Base-by-base conservation (phyloP, 768 basidiomycete genomes). In the Boletus sp. region DNA sequence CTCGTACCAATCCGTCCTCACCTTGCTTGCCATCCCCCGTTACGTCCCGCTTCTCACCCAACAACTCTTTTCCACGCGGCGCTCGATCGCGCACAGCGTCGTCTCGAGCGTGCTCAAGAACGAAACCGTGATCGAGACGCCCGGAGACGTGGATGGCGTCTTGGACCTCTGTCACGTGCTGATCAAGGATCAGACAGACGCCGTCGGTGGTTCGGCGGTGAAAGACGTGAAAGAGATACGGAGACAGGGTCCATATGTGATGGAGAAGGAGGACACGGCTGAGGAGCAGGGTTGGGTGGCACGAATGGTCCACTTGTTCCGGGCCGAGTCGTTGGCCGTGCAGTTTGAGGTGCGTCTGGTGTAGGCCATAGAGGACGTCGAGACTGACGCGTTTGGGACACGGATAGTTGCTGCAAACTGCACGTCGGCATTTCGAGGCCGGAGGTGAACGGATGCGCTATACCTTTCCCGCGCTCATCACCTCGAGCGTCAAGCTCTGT, bases 281-380 rank as follows among this genome's bases (percentile, higher is more conserved):
- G 97, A 99, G 71, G 97, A 99, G 71, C 97, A 99, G 66, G 97
- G 97, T 0, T 99, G 97, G 97, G 85, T 98, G 15, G 96, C 97
- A 40, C 78, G 96, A 60, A 98, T 98, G 92, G 90, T 98, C 3
- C 97, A 99, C 77, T 71, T 98, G 33, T 97, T 98, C 84, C 78
- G 87, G 20, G 82, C 92, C 0, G 93, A 97, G 50, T 89, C 91
- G 29, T 71, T 98, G 61, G 89, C 83, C 63, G 83, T 87, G 14
- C 97, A 99, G 66, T 96, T 94, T 62, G 89, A 94, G 81, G 95
- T 92, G 57, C 29, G 84, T 44, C 24, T 24, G 24, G 24, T 33
- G 3, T 5, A 0, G 11, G 33, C 9, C 33, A 2, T 39, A 20
- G 14, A 9, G 18, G 30, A 32, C 28, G 36, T 2, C 6, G 8